These are phyloP conservation scores for Chrysophaeum taylorii DNA, from an alignment of 352 stramenopile species.

Conservation along the genomic window DNA sequence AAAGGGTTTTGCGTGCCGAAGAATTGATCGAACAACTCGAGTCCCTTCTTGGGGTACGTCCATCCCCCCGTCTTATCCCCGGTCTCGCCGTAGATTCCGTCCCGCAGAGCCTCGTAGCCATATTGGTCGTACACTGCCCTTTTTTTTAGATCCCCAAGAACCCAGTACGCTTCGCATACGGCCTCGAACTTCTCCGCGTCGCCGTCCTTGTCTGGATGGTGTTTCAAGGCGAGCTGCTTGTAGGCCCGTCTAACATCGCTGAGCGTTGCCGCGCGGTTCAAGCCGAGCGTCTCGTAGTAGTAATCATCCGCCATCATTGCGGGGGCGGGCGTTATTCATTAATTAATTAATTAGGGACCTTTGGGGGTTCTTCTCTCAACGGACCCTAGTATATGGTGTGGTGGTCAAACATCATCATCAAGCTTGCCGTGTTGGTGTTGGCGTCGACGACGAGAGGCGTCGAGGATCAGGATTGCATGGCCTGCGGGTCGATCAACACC, in stretches of 20 bases:
- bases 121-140: slow-evolving; percentile 80
- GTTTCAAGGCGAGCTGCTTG: slow-evolving; percentile 73
- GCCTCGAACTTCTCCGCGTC: slow-evolving; percentile 78
- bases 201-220: slow-evolving; percentile 70
- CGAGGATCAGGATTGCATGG: not conserved
- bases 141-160: slow-evolving; percentile 76
- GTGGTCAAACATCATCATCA: too few relatives aligned
- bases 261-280: slow-evolving; percentile 60
- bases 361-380: too few relatives aligned
- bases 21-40: slow-evolving; percentile 79
- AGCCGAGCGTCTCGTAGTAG: slow-evolving; percentile 78
- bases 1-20: slow-evolving; percentile 80
- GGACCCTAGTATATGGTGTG: too few relatives aligned
- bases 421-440: too few relatives aligned
- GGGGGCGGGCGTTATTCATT: too few relatives aligned
- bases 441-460: too few relatives aligned
- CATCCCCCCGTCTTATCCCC: slow-evolving; percentile 60
- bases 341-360: too few relatives aligned
- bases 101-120: slow-evolving; percentile 79
- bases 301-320: too few relatives aligned
- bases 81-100: slow-evolving; percentile 52
- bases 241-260: slow-evolving; percentile 87
- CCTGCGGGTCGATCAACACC: not conserved
- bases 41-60: slow-evolving; percentile 71
- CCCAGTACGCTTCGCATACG: slow-evolving; percentile 81